A percentile compares a stretch with the other conserved stretches of the same genome.
Conservation (phyloP, 805 yeast species). For the Saccharomycopsis amapae region DNA sequence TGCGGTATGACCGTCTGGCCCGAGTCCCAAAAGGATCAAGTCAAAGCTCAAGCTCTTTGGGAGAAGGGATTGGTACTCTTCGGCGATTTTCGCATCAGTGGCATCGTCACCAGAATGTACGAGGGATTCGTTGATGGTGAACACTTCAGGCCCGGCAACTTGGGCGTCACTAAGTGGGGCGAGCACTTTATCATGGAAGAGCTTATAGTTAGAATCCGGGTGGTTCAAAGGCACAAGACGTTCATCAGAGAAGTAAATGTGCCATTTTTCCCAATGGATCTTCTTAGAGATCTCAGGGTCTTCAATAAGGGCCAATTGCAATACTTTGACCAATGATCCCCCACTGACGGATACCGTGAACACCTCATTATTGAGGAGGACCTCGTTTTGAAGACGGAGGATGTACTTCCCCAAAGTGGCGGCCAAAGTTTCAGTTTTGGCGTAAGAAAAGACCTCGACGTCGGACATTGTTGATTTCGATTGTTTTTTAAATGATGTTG, state of each 20-base stretch:
- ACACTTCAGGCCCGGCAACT: slow-evolving; percentile 57
- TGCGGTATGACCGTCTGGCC: slow-evolving; percentile 98
- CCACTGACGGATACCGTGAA: slow-evolving; percentile 85
- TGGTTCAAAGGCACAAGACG: slow-evolving; percentile 78
- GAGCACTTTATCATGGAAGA: slow-evolving; percentile 65
- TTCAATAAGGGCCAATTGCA: slow-evolving; percentile 56
- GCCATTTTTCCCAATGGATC: slow-evolving; percentile 69
- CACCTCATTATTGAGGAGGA: slow-evolving; percentile 35
- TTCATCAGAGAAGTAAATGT: slow-evolving; percentile 83
- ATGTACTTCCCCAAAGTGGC: slow-evolving; percentile 57
- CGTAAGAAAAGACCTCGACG: slow-evolving; percentile 27
- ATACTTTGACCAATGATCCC: slow-evolving; percentile 61
- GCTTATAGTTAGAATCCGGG: slow-evolving; percentile 80
- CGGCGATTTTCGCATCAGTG: slow-evolving; percentile 78
- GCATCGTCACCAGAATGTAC: slow-evolving; percentile 50
- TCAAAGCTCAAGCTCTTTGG: slow-evolving; percentile 92
- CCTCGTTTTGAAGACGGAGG: slow-evolving; percentile 53
- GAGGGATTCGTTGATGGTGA: slow-evolving; percentile 72
- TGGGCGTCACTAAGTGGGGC: slow-evolving; percentile 29
- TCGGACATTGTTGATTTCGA: too few species aligned
- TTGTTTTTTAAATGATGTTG: too few species aligned
- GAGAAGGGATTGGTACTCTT: slow-evolving; percentile 77
- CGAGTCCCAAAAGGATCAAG: slow-evolving; percentile 85
- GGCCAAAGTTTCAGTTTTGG: slow-evolving; percentile 55
- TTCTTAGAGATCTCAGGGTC: slow-evolving; percentile 37